Conservation (phyloP, 805 yeast genomes). For the Nakazawaea sp. region DNA sequence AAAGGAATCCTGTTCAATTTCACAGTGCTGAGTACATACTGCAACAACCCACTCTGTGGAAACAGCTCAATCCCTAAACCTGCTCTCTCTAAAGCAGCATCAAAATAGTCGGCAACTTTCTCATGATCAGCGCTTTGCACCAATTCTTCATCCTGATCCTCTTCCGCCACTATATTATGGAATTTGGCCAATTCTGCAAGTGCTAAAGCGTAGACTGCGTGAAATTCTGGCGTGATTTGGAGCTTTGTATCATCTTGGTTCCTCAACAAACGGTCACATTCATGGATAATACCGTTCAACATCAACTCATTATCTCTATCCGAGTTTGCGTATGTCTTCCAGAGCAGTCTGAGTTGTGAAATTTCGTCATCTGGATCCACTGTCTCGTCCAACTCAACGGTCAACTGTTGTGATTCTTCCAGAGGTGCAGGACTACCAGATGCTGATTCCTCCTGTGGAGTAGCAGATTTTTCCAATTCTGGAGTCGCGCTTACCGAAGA, state of each 20-base stretch:
- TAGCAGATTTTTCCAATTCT: conserved; percentile 5
- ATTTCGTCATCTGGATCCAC: conserved; percentile 73
- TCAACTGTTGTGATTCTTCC: conserved; percentile 29
- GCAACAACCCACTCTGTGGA: conserved; percentile 38
- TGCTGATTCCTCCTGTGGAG: conserved; percentile 21
- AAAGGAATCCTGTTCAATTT: conserved; percentile 53
- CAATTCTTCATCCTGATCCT: conserved; percentile 16
- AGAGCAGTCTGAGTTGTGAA: conserved; percentile 68
- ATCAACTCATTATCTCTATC: conserved; percentile 58
- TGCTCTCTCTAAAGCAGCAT: conserved; percentile 67
- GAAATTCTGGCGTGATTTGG: conserved; percentile 44
- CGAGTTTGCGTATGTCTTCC: conserved; percentile 53
- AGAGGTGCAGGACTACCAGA: conserved; percentile 12
- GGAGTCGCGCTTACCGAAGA: conserved; percentile 13
- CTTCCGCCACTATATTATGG: conserved; percentile 23
- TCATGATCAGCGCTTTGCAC: conserved; percentile 4
- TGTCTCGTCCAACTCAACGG: conserved; percentile 63
- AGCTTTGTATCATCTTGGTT: conserved; percentile 20
- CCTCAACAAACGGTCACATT: conserved; percentile 76
- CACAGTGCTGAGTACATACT: conserved; percentile 49
- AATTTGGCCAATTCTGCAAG: conserved; percentile 57
- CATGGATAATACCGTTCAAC: conserved; percentile 84
- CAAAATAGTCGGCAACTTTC: conserved; percentile 47
- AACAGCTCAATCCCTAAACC: conserved; percentile 47
- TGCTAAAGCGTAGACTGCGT: conserved; percentile 69